Evolutionary conservation across 2,329 filamentous ascomycete genomes (phyloP), one percentile per base, ranked within the genome.

Genomic region (Annulohypoxylon truncatum): DNA sequence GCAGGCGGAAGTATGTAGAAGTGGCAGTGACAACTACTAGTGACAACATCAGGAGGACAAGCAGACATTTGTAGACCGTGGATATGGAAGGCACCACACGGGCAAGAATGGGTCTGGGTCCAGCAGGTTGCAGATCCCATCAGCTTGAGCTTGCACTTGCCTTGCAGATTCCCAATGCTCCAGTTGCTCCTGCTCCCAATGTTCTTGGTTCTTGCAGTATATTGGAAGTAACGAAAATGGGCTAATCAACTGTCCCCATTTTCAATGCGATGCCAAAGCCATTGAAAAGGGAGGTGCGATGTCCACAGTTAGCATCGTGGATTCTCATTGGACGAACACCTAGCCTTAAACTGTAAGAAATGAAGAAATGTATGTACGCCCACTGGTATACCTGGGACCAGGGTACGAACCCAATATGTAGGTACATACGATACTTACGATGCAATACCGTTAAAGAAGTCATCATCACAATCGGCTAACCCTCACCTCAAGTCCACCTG

Each of bases 381-480:
- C 35, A 38, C 35, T 15, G n/a, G 35, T 18, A 13, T 10, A 51
- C 28, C 47, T 51, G 28, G 44, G 24, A 18, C 20, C 26, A 26
- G 46, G 29, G n/a, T 51, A 22, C 15, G 8, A 33, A 51, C n/a
- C 44, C 24, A 24, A 46, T 26, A 46, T 46, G 42, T 46, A 54
- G 61, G 61, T 68, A 66, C 58, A 56, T 58, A 40, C 52, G n/a
- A 61, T 69, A 52, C 61, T 58, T 67, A 61, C 66, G 52, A 65
- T 66, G 12, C 52, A 38, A 28, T 64, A 64, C 54, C 47, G 48
- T 59, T 26, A 42, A 56, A 53, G 65, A 65, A 67, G 66, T 67
- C 67, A 67, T 70, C 63, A 70, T 67, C 67, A 52, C 55, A 63
- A 61, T 47, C 29, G 53, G 40, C 53, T 48, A 44, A 50, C 51